These are phyloP conservation scores for Aspergillus sergii DNA, from an alignment of 2,329 filamentous ascomycete species.

Conservation along the genomic window DNA sequence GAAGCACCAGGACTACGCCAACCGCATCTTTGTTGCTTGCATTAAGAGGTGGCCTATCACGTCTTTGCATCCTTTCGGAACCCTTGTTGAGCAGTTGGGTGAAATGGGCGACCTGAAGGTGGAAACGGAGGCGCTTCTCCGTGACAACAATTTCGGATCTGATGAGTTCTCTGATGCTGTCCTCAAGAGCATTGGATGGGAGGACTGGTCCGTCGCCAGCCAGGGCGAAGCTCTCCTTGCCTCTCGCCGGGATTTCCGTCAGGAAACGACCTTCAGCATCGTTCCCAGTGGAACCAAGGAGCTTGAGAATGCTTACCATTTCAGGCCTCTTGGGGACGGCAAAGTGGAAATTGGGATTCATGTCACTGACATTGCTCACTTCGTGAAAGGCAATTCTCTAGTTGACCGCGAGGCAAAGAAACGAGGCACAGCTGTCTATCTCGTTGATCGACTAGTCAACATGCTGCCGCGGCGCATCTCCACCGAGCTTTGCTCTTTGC, in stretches of 20 bases:
- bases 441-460: constrained; percentile 85
- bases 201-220: constrained; percentile 84
- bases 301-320: constrained; percentile 88
- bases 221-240: constrained; percentile 76
- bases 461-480: constrained; percentile 87
- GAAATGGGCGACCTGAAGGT: constrained; percentile 97
- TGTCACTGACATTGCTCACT: constrained; percentile 92
- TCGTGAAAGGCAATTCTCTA: constrained; percentile 92
- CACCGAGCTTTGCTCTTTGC: constrained; percentile 82
- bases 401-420: constrained; percentile 98
- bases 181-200: constrained; percentile 84
- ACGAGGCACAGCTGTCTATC: constrained; percentile 91
- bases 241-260: constrained; percentile 84
- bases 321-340: constrained; percentile 80
- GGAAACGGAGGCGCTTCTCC: constrained; percentile 92
- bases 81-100: constrained; percentile 92
- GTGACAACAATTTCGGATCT: constrained; percentile 97
- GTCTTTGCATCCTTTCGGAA: constrained; percentile 97
- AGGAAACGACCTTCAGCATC: constrained; percentile 86
- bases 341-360: constrained; percentile 94
- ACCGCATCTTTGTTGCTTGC: constrained; percentile 96
- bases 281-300: constrained; percentile 86
- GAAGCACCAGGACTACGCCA: constrained; percentile 96
- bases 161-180: constrained; percentile 98
- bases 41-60: constrained; percentile 99